Base-by-base conservation (phyloP, 345 rosid genomes). In the Citrus medica region DNA sequence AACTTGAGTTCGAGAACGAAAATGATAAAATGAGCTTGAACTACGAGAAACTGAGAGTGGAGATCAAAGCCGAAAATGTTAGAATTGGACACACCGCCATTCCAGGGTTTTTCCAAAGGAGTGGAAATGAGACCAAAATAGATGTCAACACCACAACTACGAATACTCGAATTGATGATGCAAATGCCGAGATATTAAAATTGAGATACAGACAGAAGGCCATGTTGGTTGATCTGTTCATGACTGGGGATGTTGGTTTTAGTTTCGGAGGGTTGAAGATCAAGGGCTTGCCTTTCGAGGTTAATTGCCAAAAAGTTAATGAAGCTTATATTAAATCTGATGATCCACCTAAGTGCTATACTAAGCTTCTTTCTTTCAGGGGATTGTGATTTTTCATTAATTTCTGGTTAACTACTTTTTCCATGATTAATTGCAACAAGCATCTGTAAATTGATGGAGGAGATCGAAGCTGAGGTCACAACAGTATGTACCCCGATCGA, bases 261-360 rank as follows among this genome's bases (percentile, higher is more conserved):
- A 83, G 71, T 76, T 69, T 79, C 75, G 80, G 79, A 78, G 83
- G 84, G 2, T 67, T 83, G 76, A 83, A 42, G 30, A 12, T 81
- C 28, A 67, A 53, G 9, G 25, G 53, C 76, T 55, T 83, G 74
- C 85, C 86, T 5, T 9, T 67, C 63, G 74, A 77, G 35, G 78
- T 81, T 66, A 79, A 79, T 1, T 86, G 88, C 10, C 71, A 79
- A 37, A 71, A 69, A 55, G 74, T 82, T 62, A 79, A 77, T 30
- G 83, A 81, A 76, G 74, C 63, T 67, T 83, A 81, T 69, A 74
- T 81, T 59, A 16, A 65, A 22, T 68, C 65, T 75, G 79, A 71
- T 9, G 53, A 69, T 48, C 75, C 73, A 46, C 85, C 83, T 9
- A 58, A 24, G 22, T 86, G 88, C 40, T 71, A 79, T 64, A 82